Conservation (phyloP, 2,329 filamentous ascomycete species). For the Bipolaris bicolor region DNA sequence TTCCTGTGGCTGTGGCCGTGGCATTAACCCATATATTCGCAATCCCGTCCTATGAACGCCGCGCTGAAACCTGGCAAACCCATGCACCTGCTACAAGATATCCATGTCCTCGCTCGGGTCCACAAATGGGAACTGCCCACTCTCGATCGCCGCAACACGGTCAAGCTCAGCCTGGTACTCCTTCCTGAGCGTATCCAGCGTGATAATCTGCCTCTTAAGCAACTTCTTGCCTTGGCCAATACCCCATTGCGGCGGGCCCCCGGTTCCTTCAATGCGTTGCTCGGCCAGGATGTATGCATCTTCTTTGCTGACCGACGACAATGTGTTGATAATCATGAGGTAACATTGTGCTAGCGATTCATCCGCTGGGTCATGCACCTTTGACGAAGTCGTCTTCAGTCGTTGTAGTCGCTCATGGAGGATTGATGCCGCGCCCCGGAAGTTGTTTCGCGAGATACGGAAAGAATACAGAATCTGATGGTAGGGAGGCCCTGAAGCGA, state of each 20-base stretch:
- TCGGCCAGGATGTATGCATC: slow-evolving; percentile 80
- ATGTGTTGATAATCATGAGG: slow-evolving; percentile 88
- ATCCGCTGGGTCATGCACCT: slow-evolving; percentile 54
- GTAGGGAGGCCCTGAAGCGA: slow-evolving; percentile 69
- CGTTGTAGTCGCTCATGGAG: slow-evolving; percentile 63
- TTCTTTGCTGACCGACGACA: slow-evolving; percentile 81
- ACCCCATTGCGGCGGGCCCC: slow-evolving; percentile 34
- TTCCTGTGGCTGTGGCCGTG: background rate
- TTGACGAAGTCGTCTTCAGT: slow-evolving; percentile 51
- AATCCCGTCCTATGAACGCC: slow-evolving; percentile 4
- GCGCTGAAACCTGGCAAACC: slow-evolving; percentile 2
- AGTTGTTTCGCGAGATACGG: slow-evolving; percentile 82
- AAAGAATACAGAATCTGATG: slow-evolving; percentile 92
- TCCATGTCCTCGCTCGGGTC: slow-evolving; percentile 46
- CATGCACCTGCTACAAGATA: slow-evolving; percentile 33
- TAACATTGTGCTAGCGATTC: slow-evolving; percentile 73
- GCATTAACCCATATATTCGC: slow-evolving; percentile 2
- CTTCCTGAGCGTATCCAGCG: slow-evolving; percentile 81
- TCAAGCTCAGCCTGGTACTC: slow-evolving; percentile 92
- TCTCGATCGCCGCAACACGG: slow-evolving; percentile 83
- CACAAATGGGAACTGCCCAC: slow-evolving; percentile 83
- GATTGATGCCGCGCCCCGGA: slow-evolving; percentile 73
- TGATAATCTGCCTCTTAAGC: slow-evolving; percentile 76
- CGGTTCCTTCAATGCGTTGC: slow-evolving; percentile 52
- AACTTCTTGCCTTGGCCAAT: slow-evolving; percentile 46